Base-by-base conservation (phyloP, 2,329 filamentous ascomycete genomes). In the Aspergillus sp. region DNA sequence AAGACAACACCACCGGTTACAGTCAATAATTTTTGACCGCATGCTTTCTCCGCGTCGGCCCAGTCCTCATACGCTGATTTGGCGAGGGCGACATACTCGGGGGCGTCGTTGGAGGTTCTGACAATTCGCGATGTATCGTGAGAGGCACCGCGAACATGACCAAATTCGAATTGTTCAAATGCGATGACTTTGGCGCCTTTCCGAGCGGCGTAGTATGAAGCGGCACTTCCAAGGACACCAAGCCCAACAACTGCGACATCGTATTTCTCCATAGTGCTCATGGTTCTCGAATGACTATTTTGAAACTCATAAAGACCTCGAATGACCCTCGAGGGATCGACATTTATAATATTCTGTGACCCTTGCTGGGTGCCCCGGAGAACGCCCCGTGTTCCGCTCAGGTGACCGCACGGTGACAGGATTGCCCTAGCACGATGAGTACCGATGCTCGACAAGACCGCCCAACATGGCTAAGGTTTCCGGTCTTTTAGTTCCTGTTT, bases 51-150 rank as follows among this genome's bases (percentile, higher is more conserved):
- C 1, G 71, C 60, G 3, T 67, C 63, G n/a, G 69, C 69, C 69
- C 69, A 72, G 52, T 72, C 68, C 20, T 64, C 66, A 51, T 71
- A 71, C 0, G 68, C 69, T 5, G 58, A 84, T 75, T 62, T 81
- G 75, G 24, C 82, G 77, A n/a, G 78, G 72, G 56, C 81, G 1
- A 71, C 69, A 51, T 64, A 69, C 55, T 72, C 67, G 0, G 69
- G 66, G 7, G 63, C 29, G n/a, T 58, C 58, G 20, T 72, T 65
- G 7, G 69, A 69, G 6, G 68, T 72, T n/a, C 69, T 57, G 6
- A 72, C 62, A 54, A 71, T 71, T 2, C 69, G 66, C 0, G 69
- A 72, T 2, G 69, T 72, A 55, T 72, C 69, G 52, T 71, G 69
- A 7, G 69, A 71, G 18, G 69, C 67, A 5, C 69, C 69, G 11